phyloP scores from a whole-genome alignment of 495 filamentous ascomycete species.

The Neurospora tetraspora region DNA sequence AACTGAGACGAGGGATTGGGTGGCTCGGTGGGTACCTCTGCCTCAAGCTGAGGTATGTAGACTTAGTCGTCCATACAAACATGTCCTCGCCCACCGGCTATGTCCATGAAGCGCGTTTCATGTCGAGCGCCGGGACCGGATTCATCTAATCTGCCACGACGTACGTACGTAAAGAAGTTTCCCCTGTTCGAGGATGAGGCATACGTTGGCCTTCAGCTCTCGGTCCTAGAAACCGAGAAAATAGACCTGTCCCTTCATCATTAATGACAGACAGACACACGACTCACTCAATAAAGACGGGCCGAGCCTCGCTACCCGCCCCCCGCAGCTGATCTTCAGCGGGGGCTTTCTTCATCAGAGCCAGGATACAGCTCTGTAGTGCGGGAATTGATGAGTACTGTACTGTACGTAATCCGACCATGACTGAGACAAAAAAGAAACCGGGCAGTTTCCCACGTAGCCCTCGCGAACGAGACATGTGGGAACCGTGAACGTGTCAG shows the following conservation, averaged over 20 bases:
- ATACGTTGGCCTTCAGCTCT: background rate
- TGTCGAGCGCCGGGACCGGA: background rate
- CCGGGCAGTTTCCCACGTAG: background rate
- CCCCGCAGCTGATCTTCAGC: background rate
- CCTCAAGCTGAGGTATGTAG: background rate
- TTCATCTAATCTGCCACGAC: background rate
- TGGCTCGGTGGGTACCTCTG: background rate
- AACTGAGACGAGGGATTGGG: background rate
- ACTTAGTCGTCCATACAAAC: background rate
- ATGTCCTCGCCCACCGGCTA: background rate
- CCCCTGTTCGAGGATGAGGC: background rate
- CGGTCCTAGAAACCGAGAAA: background rate
- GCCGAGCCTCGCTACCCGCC: background rate
- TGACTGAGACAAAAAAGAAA: background rate
- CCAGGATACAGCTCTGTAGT: background rate
- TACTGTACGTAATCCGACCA: background rate
- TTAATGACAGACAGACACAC: background rate
- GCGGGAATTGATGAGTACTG: background rate
- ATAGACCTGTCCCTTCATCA: background rate
- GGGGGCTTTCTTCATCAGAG: background rate
- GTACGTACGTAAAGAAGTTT: background rate
- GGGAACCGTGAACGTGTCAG: background rate
- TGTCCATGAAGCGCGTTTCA: background rate
- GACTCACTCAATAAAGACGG: background rate
- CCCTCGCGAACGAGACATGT: background rate